These are phyloP conservation scores for Trichoderma virens DNA, from an alignment of 495 filamentous ascomycete species.

Conservation along the genomic window DNA sequence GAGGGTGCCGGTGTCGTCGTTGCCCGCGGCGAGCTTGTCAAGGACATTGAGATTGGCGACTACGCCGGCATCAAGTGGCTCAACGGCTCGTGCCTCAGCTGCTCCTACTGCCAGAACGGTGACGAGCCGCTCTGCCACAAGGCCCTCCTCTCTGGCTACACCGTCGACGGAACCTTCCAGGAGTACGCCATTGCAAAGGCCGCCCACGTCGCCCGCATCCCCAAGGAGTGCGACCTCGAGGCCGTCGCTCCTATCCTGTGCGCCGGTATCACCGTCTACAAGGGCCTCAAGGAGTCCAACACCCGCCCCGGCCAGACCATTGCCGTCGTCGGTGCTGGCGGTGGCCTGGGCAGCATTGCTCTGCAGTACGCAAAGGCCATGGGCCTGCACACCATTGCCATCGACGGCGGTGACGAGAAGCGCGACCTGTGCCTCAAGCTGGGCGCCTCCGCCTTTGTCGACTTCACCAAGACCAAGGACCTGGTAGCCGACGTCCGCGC, in stretches of 20 bases:
- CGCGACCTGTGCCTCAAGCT: conserved; percentile 55
- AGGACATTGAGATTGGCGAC: conserved; percentile 69
- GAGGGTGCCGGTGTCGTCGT: conserved; percentile 86
- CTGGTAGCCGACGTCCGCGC: conserved; percentile 77
- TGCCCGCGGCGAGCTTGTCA: conserved; percentile 63
- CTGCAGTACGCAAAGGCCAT: conserved; percentile 84
- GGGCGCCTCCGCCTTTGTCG: conserved; percentile 65
- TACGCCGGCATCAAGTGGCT: conserved; percentile 87
- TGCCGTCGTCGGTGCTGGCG: conserved; percentile 82
- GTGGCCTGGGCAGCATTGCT: conserved; percentile 76
- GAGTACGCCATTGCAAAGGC: conserved; percentile 86
- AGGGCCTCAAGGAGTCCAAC: conserved; percentile 79
- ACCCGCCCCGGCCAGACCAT: conserved; percentile 67
- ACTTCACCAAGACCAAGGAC: conserved; percentile 66
- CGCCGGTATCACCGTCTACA: conserved; percentile 89
- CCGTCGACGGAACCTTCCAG: conserved; percentile 88
- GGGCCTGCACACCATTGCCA: conserved; percentile 70
- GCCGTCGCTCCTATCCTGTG: conserved; percentile 75
- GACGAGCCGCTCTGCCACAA: conserved; percentile 66
- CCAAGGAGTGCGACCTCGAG: conserved; percentile 66
- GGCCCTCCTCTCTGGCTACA: conserved; percentile 75
- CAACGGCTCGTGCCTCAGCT: conserved; percentile 71
- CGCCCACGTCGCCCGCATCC: conserved; percentile 69
- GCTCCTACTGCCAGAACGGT: conserved; percentile 68
- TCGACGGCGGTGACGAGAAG: conserved; percentile 78